Conservation (phyloP, 495 filamentous ascomycete species). For the Lasiosphaeria ovina region DNA sequence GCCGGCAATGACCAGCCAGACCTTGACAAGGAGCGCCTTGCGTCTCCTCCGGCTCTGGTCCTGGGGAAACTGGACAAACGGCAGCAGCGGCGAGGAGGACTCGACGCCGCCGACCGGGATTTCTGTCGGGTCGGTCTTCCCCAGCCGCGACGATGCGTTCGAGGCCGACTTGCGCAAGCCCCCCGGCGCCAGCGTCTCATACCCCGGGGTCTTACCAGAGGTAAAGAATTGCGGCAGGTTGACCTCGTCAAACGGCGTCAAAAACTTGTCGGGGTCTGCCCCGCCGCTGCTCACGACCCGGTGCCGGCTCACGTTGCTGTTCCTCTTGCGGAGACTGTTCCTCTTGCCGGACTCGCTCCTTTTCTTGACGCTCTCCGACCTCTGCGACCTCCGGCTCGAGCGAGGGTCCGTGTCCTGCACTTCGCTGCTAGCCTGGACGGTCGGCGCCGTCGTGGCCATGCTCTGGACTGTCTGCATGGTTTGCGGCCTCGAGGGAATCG, state of each 20-base stretch:
- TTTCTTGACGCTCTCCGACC: slow-evolving; percentile 35
- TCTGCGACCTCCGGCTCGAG: slow-evolving; percentile 33
- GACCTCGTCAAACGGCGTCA: slow-evolving; percentile 36
- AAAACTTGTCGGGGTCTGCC: slow-evolving; percentile 39
- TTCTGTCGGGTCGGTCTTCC: slow-evolving; percentile 13
- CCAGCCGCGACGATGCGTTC: slow-evolving; percentile 22
- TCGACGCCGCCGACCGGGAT: slow-evolving; percentile 19
- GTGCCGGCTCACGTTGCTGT: slow-evolving; percentile 40
- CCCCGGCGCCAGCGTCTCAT: slow-evolving; percentile 7
- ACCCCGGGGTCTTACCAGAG: slow-evolving; percentile 19
- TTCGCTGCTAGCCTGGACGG: slow-evolving; percentile 42
- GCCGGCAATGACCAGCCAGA: slow-evolving; percentile 86
- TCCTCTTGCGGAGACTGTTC: slow-evolving; percentile 46
- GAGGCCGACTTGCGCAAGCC: slow-evolving; percentile 28
- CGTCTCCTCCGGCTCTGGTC: slow-evolving; percentile 56
- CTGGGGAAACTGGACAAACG: slow-evolving; percentile 49
- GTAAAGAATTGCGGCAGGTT: slow-evolving; percentile 37
- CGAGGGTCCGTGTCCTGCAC: slow-evolving; percentile 26
- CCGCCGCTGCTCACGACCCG: slow-evolving; percentile 35
- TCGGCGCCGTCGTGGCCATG: slow-evolving; percentile 33
- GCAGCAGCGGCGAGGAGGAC: slow-evolving; percentile 35
- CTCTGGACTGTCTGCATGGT: slow-evolving; percentile 49
- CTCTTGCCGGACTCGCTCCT: slow-evolving; percentile 43
- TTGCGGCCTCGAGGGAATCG: slow-evolving; percentile 26
- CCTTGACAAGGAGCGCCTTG: slow-evolving; percentile 62